phyloP scores from a whole-genome alignment of 2,329 filamentous ascomycete species.

The Simplicillium sp. region DNA sequence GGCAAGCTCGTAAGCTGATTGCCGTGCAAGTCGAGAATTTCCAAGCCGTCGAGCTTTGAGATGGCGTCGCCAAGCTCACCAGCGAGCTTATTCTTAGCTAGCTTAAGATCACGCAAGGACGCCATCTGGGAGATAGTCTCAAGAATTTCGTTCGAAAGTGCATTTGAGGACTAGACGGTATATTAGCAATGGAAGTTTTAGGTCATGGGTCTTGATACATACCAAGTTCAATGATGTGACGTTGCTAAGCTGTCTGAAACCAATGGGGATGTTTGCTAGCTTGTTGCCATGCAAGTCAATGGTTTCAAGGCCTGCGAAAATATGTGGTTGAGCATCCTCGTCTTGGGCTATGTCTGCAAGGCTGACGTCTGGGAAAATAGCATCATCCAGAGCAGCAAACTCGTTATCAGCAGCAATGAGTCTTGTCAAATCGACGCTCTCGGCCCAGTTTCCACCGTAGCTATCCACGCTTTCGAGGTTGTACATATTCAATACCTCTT shows the following conservation, averaged over 20 bases:
- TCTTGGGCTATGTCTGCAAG: slow-evolving; percentile 45
- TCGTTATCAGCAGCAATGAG: slow-evolving; percentile 89
- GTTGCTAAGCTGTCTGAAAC: slow-evolving; percentile 61
- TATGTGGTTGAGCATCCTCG: slow-evolving; percentile 58
- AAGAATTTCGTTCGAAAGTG: slow-evolving; percentile 61
- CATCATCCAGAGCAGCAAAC: slow-evolving; percentile 61
- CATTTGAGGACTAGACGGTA: slow-evolving; percentile 54
- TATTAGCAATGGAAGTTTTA: too few relatives aligned
- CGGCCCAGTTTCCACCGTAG: slow-evolving; percentile 69
- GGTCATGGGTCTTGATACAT: too few relatives aligned
- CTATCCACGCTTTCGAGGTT: slow-evolving; percentile 59
- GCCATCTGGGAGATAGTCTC: slow-evolving; percentile 65
- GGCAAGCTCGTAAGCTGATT: slow-evolving; percentile 72
- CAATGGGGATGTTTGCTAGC: slow-evolving; percentile 62
- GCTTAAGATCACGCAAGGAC: slow-evolving; percentile 66
- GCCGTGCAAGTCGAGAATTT: slow-evolving; percentile 70
- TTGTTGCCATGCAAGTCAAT: slow-evolving; percentile 83
- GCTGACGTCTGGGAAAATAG: slow-evolving; percentile 66
- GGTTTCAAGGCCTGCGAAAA: slow-evolving; percentile 73
- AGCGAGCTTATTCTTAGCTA: slow-evolving; percentile 67
- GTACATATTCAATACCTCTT: slow-evolving; percentile 85
- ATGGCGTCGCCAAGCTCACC: slow-evolving; percentile 59
- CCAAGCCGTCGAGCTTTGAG: slow-evolving; percentile 56
- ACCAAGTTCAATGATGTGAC: slow-evolving; percentile 71
- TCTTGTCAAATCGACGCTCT: slow-evolving; percentile 77